Conservation (phyloP, 2,329 filamentous ascomycete species). For the Alternaria hordeiaustralica region DNA sequence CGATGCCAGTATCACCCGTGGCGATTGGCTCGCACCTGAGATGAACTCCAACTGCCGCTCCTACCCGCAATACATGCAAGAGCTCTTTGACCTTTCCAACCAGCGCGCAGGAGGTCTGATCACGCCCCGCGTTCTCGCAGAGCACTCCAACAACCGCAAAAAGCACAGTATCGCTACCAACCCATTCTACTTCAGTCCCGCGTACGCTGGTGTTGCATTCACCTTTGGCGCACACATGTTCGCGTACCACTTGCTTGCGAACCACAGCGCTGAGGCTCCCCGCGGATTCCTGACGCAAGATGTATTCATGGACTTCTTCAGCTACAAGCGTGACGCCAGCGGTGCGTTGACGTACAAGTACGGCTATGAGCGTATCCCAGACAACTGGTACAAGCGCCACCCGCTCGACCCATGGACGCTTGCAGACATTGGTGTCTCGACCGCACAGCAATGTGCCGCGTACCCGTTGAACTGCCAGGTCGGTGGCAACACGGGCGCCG, state of each 20-base stretch:
- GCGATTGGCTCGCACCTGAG: neutral
- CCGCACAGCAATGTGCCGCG: neutral
- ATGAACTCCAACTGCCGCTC: neutral
- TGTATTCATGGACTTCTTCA: neutral
- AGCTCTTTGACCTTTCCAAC: neutral
- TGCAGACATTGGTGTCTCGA: neutral
- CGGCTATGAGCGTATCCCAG: neutral
- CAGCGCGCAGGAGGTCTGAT: neutral
- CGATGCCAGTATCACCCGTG: neutral
- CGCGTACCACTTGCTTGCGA: neutral
- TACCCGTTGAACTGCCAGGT: neutral
- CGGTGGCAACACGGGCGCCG: neutral
- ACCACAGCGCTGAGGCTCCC: neutral
- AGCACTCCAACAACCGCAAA: neutral
- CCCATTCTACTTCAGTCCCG: neutral
- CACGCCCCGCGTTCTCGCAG: neutral
- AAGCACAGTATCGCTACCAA: neutral
- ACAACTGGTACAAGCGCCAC: neutral
- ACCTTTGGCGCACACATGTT: neutral
- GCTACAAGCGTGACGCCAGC: neutral
- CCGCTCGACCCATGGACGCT: neutral
- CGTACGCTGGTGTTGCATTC: neutral
- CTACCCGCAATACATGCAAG: neutral
- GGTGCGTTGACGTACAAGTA: neutral
- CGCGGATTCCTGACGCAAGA: neutral